Evolutionary conservation across 495 filamentous ascomycete genomes (phyloP), one percentile per base, ranked within the genome.

Genomic region (Penicillium salamii): DNA sequence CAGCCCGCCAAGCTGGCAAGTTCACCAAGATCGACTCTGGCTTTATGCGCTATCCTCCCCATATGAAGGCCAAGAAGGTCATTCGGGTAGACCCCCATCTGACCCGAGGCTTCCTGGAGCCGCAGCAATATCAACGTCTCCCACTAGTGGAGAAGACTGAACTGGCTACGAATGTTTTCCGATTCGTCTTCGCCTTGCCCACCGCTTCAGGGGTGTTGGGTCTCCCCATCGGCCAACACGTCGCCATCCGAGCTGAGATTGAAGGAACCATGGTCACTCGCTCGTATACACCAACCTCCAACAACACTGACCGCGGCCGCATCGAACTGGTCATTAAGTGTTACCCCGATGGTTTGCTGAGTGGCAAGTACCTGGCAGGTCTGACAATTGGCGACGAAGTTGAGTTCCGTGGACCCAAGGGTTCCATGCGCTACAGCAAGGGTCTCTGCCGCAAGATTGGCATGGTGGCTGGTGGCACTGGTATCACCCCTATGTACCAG

Each of bases 401-500:
- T 19, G 59, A 71, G 18, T 69, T 78, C 43, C 71, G 75, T 19
- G 77, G 77, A 0, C 76, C 77, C 14, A 77, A 76, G 41, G 75
- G 75, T 28, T 66, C 70, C 7, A 74, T 77, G 68, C 55, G 63
- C 12, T 76, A 78, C 39, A 52, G 45, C 9, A 65, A 59, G 20
- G 63, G 58, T 13, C 59, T 66, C 8, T 64, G 61, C 44, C 62
- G 65, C 42, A 58, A 59, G 23, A 66, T 80, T 26, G 69, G 75
- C 13, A 71, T 79, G 63, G 55, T 81, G 12, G 78, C 75, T 4
- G 78, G 78, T 37, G 79, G 79, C 3, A 77, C 78, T 0, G 79
- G 79, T 7, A 80, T 83, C 39, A 83, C 79, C 20, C 80, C 79
- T 9, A 78, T 79, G 72, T 81, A 70, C 61, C 76, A 76, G 49